phyloP scores from a whole-genome alignment of 2,329 filamentous ascomycete genomes.

The Penicillium janthinellum region DNA sequence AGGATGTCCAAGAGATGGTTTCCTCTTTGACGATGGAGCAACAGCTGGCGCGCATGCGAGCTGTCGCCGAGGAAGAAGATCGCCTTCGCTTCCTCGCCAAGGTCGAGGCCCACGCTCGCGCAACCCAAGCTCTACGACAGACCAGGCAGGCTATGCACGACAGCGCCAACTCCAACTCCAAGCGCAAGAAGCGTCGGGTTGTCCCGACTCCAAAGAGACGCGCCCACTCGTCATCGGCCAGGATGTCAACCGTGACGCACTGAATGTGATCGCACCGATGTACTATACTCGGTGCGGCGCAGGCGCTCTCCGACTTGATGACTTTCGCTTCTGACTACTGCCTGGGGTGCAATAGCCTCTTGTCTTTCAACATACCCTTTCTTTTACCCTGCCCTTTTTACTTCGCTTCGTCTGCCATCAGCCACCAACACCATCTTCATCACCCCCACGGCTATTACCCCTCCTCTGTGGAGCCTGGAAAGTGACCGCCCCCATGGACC shows the following conservation, averaged over 20 bases:
- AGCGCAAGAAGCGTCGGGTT: constrained; percentile 36
- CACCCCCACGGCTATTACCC: constrained; percentile 2
- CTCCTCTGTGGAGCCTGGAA: constrained; percentile 1
- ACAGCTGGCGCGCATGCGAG: constrained; percentile 42
- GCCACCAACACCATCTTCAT: neutral
- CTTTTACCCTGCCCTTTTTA: neutral
- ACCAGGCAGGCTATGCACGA: constrained; percentile 33
- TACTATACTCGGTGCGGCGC: constrained; percentile 19
- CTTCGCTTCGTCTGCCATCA: neutral
- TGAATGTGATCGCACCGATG: neutral
- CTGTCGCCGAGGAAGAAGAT: constrained; percentile 40
- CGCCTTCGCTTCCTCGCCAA: constrained; percentile 43
- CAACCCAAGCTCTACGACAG: constrained; percentile 42
- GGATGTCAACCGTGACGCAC: constrained; percentile 10
- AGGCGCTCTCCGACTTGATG: constrained; percentile 22
- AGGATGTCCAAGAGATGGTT: constrained; percentile 27
- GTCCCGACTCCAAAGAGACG: constrained; percentile 32
- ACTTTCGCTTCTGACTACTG: constrained; percentile 14
- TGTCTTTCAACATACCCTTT: constrained; percentile 2
- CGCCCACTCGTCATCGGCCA: constrained; percentile 26
- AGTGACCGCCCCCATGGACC: neutral
- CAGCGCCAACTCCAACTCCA: constrained; percentile 24
- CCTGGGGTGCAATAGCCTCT: constrained; percentile 7
- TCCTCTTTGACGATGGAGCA: constrained; percentile 42
- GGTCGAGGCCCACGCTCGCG: constrained; percentile 45